phyloP scores from a whole-genome alignment of 2,329 filamentous ascomycete genomes.

The Sclerotiophoma versabilis region DNA sequence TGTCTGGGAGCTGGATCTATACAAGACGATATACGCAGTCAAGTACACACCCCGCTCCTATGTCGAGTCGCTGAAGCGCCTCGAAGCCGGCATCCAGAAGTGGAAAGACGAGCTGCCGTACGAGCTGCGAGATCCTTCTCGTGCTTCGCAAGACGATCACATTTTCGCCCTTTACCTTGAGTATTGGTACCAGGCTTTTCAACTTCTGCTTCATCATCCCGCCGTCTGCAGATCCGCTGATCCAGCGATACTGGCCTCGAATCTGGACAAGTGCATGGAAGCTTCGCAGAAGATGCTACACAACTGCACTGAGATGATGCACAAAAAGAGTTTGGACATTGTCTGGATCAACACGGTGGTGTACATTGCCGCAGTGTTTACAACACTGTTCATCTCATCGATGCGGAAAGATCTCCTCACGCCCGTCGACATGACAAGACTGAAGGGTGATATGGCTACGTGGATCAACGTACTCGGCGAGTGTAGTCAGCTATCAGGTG shows the following conservation, averaged over 20 bases:
- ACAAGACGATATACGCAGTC: conserved; percentile 76
- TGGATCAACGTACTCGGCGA: conserved; percentile 75
- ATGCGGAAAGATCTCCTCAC: conserved; percentile 69
- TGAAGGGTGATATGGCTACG: conserved; percentile 71
- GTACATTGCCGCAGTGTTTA: conserved; percentile 76
- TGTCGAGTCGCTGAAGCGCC: conserved; percentile 64
- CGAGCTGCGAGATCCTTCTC: conserved; percentile 60
- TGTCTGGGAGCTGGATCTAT: conserved; percentile 75
- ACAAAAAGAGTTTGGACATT: conserved; percentile 73
- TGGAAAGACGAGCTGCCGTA: conserved; percentile 71
- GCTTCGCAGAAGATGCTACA: conserved; percentile 70
- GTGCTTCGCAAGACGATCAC: conserved; percentile 55
- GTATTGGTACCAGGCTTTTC: conserved; percentile 58
- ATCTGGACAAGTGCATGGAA: conserved; percentile 67
- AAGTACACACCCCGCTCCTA: conserved; percentile 70
- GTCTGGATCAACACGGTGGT: conserved; percentile 79
- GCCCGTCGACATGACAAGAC: conserved; percentile 63
- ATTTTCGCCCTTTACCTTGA: conserved; percentile 59
- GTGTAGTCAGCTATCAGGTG: conserved; percentile 71
- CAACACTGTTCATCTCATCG: conserved; percentile 72
- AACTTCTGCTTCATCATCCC: conserved; percentile 62
- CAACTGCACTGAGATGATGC: conserved; percentile 65
- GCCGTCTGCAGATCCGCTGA: conserved; percentile 59
- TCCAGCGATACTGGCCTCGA: conserved; percentile 66
- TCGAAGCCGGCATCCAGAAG: conserved; percentile 69